phyloP scores from a whole-genome alignment of 495 filamentous ascomycete genomes.

The Sporormia fimetaria region DNA sequence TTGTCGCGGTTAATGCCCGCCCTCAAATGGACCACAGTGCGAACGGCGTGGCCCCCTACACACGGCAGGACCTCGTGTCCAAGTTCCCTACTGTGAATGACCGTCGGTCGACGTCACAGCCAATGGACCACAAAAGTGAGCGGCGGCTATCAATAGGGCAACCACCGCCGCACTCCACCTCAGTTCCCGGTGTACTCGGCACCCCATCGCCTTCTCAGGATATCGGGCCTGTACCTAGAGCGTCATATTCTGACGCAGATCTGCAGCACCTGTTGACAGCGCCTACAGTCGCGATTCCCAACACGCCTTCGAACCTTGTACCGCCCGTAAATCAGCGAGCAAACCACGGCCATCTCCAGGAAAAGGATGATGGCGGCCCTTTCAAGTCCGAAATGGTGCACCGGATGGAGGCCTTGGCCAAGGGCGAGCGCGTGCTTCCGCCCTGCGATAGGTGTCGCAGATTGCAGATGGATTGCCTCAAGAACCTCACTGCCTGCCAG shows the following conservation, averaged over 20 bases:
- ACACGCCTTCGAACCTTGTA: conserved; percentile 29
- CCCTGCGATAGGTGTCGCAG: conserved; percentile 77
- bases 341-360: conserved; percentile 26
- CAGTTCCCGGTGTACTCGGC: no score
- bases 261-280: conserved; percentile 18
- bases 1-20: conserved; percentile 48
- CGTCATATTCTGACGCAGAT: conserved; percentile 15
- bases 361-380: conserved; percentile 50
- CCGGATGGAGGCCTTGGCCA: conserved; percentile 61
- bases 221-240: no score
- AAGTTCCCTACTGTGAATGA: conserved; percentile 49
- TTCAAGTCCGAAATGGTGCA: conserved; percentile 57
- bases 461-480: conserved; percentile 68
- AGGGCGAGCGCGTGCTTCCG: conserved; percentile 60
- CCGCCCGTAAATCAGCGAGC: conserved; percentile 37
- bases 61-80: conserved; percentile 28
- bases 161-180: conserved; percentile 6
- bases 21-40: conserved; percentile 26
- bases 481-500: conserved; percentile 73
- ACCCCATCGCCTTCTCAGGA: no score
- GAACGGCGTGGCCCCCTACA: conserved; percentile 23
- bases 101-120: conserved; percentile 24
- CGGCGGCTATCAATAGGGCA: conserved; percentile 9
- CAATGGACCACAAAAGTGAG: conserved; percentile 8
- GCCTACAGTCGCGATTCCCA: conserved; percentile 22